Percentiles rank a stretch among this genome's conserved stretches.
phyloP scores from a whole-genome alignment of 306 rosid genomes.

The Styphnolobium japonicum region DNA sequence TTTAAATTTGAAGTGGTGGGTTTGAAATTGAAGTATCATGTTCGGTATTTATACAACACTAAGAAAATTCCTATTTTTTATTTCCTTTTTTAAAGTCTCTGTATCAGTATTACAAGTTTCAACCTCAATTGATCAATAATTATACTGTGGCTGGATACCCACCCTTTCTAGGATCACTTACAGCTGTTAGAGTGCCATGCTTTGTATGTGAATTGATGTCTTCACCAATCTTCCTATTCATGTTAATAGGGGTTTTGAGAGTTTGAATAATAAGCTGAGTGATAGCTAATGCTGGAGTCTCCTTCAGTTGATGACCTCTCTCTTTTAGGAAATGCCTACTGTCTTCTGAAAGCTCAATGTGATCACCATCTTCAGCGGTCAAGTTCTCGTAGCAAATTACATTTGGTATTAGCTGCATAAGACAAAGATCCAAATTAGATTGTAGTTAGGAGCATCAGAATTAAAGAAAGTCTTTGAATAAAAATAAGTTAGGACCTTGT shows the following conservation, averaged over 20 bases:
- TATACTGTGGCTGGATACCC: constrained; percentile 76
- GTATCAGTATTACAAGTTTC: not conserved
- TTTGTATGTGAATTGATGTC: constrained; percentile 8
- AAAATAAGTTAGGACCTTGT: constrained; percentile 41
- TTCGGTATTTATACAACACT: not conserved
- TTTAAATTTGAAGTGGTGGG: too few species aligned
- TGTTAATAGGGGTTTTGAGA: constrained; percentile 22
- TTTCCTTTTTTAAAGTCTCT: not conserved
- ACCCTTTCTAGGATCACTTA: constrained; percentile 85
- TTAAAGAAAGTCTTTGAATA: not conserved
- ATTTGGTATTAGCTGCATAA: constrained; percentile 77
- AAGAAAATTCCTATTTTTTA: not conserved
- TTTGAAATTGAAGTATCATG: too few species aligned
- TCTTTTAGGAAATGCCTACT: constrained; percentile 52
- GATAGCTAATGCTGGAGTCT: constrained; percentile 43
- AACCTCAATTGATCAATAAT: not conserved
- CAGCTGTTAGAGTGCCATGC: constrained; percentile 68
- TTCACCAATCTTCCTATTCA: constrained; percentile 39
- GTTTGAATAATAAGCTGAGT: constrained; percentile 76
- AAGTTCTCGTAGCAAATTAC: constrained; percentile 60
- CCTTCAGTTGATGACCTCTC: constrained; percentile 61
- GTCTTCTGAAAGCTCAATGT: constrained; percentile 59
- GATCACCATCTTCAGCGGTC: constrained; percentile 58
- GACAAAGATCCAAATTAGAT: constrained; percentile 16
- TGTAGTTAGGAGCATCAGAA: not conserved